Evolutionary conservation across 2,329 filamentous ascomycete species (phyloP), one percentile per base, ranked within the genome.

Genomic region (Curvularia eragrostidis): DNA sequence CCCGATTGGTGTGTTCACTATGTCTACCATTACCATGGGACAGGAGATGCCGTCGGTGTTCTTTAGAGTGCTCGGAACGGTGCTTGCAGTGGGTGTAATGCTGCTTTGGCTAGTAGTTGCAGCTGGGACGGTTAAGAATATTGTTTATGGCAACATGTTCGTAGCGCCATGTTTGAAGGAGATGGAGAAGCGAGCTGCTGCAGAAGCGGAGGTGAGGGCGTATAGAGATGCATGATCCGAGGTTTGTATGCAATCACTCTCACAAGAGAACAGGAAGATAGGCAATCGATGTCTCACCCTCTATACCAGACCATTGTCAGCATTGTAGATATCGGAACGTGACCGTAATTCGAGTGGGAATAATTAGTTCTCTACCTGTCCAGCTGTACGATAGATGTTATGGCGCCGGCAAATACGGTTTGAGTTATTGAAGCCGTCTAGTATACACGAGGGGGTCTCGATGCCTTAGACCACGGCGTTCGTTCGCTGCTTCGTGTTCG

Each of bases 41-140:
- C 71, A 78, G 28, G 83, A 86, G 62, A 73, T 87, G 54, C 81
- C 82, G 0, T 85, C 81, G n/a, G 59, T 61, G 0, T 85, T 87
- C 66, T 87, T 88, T 62, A 75, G 75, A 24, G 74, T 87, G 0
- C 64, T 87, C 2, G 84, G 84, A 12, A 87, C 83, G 1, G 68
- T 66, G 28, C 59, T 86, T 32, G 79, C 80, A 1, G 65, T 81
- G 3, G 73, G 75, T 15, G 84, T 87, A 0, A 78, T 83, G 15
- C 41, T 84, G 7, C 70, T 87, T 1, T 87, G 85, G 85, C 72
- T 83, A 9, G 73, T 86, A 4, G 82, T 87, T 3, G 79, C 80
- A 3, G 49, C 73, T 3, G 77, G 79, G 1, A 87, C 85, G 0
- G 65, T 81, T 3, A 77, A 77, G 62, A 81, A 82, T 2, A 78